A percentile compares a stretch with the other conserved stretches of the same genome.
Conservation (phyloP, 768 basidiomycete species). For the Rhizopogon salebrosus region DNA sequence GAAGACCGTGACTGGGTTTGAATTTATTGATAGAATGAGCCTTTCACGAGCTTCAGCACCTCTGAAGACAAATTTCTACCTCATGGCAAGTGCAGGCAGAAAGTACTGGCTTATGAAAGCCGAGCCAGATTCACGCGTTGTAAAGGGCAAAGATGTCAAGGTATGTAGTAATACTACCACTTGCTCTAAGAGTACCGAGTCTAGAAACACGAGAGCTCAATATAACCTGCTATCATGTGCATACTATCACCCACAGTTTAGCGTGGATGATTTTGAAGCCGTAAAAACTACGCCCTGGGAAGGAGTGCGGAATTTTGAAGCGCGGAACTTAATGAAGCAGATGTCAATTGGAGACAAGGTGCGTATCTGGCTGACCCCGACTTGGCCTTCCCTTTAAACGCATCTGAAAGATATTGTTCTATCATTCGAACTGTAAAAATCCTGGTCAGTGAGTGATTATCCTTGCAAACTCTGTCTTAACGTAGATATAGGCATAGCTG, state of each 20-base stretch:
- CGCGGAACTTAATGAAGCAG: constrained; percentile 77
- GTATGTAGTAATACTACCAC: constrained; percentile 30
- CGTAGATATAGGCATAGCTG: constrained; percentile 58
- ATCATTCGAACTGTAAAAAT: constrained; percentile 82
- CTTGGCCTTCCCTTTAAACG: neutral
- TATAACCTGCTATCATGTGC: constrained; percentile 1
- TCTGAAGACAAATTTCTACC: neutral
- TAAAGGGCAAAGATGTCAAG: constrained; percentile 87
- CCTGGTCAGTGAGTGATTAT: constrained; percentile 48
- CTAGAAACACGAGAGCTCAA: neutral
- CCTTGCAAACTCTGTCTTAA: neutral
- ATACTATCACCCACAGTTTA: constrained; percentile 50
- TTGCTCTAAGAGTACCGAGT: neutral
- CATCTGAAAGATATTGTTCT: constrained; percentile 63
- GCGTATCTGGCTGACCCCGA: constrained; percentile 7
- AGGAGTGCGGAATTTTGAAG: constrained; percentile 82
- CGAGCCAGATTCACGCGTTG: constrained; percentile 77
- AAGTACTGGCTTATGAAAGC: constrained; percentile 77
- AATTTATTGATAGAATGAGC: neutral
- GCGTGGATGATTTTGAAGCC: constrained; percentile 79
- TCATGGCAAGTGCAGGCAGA: neutral
- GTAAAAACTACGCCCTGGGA: constrained; percentile 75
- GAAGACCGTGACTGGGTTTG: neutral
- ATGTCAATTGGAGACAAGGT: constrained; percentile 78
- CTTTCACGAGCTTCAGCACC: neutral